Percentiles rank a stretch among this genome's conserved stretches.
These are phyloP conservation scores for Talaromyces stipitatus DNA, from an alignment of 495 filamentous ascomycete species.

Conservation along the genomic window DNA sequence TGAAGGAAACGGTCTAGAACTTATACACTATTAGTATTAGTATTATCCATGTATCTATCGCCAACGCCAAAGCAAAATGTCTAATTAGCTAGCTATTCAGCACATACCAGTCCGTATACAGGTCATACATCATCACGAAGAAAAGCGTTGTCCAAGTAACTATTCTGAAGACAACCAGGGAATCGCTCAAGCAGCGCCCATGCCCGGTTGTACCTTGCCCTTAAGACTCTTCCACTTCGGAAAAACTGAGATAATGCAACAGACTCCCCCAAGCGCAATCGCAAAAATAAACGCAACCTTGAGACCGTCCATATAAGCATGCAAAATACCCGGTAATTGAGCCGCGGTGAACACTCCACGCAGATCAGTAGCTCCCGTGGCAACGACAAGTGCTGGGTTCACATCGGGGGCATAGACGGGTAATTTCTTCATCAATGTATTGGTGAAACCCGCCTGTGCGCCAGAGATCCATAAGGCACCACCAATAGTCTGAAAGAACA, in stretches of 20 bases:
- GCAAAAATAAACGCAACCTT: slow-evolving; percentile 26
- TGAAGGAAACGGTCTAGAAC: no score
- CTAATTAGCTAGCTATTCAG: no score
- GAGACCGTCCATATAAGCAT: slow-evolving; percentile 52
- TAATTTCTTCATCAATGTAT: slow-evolving; percentile 27
- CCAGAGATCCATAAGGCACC: slow-evolving; percentile 40
- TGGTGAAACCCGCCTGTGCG: slow-evolving; percentile 41
- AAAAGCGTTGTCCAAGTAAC: background rate
- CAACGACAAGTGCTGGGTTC: slow-evolving; percentile 29
- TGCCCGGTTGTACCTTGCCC: slow-evolving; percentile 2
- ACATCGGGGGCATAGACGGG: slow-evolving; percentile 29
- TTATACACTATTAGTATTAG: background rate
- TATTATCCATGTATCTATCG: background rate
- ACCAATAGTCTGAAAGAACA: slow-evolving; percentile 30
- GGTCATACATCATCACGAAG: background rate
- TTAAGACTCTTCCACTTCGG: slow-evolving; percentile 6
- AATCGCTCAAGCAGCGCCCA: slow-evolving; percentile 1
- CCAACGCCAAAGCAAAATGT: background rate
- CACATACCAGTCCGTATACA: background rate
- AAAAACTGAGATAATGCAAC: slow-evolving; percentile 5
- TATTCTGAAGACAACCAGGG: background rate
- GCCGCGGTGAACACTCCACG: slow-evolving; percentile 31
- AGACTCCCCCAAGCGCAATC: slow-evolving; percentile 11
- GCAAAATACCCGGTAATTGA: slow-evolving; percentile 41
- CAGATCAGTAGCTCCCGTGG: slow-evolving; percentile 45